Base-by-base conservation (phyloP, 2,329 filamentous ascomycete genomes). In the Botrytis hyacinthi region DNA sequence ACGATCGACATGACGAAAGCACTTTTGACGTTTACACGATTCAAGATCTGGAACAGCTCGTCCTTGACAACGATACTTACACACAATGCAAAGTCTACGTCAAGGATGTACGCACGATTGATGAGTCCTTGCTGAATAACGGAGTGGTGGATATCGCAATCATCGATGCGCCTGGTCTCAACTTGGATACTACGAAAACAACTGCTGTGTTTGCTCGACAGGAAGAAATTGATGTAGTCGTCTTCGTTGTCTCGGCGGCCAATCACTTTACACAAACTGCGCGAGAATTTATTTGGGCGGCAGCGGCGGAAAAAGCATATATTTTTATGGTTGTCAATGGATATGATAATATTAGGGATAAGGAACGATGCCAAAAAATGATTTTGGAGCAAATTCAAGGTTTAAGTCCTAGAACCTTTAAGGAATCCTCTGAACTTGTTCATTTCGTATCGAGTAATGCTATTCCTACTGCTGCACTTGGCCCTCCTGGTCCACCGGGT, bases 271-370 rank as follows among this genome's bases (percentile, higher is more conserved):
- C 96, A 0, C 90, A 97, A 72, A 97, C 96, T 0, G 95, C 96
- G n/a, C 97, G 93, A 83, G 96, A 99, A 79, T 99, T 99, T 80
- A 97, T 99, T 75, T 93, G 93, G 86, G 95, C 95, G 69, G 96
- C 96, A 2, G 96, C 96, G 0, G 90, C 95, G 59, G 96, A 99
- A 81, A 99, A 99, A 83, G 95, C 96, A 0, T 99, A 99, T 81
- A 95, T 99, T 76, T 99, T 99, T 82, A 97, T 99, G 82, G 96
- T 99, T 22, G 96, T 99, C 77, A 99, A 99, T 81, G 95, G 95
- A 29, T 99, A 94, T 79, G 96, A 99, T 83, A 92, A 92, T 75
- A 98, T 99, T 79, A 88, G 92, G 76, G 95, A 98, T 82, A 96
- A 98, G 84, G 87, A 93, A 74, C 88, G 95, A 74, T 98, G 95